phyloP scores from a whole-genome alignment of 2,329 filamentous ascomycete genomes.

The Xylariaceae sp. region DNA sequence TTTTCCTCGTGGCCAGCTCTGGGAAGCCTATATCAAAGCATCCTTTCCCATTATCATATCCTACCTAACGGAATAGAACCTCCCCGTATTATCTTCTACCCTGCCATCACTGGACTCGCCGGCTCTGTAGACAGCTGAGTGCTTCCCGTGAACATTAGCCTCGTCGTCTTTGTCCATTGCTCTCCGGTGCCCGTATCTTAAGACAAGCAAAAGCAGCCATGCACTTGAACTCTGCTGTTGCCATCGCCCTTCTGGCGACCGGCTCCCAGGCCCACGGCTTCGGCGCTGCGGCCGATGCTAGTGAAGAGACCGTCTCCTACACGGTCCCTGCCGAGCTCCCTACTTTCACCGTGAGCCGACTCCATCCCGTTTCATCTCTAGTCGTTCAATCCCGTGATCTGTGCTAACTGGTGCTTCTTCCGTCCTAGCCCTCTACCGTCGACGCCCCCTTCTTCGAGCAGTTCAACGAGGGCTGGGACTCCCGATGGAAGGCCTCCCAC shows the following conservation, averaged over 20 bases:
- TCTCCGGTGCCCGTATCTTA: no score
- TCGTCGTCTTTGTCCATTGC: background rate
- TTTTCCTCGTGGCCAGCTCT: constrained; percentile 35
- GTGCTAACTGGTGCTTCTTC: constrained; percentile 10
- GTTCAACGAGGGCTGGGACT: constrained; percentile 94
- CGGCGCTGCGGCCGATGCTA: constrained; percentile 43
- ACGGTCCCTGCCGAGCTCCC: constrained; percentile 51
- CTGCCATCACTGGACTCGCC: background rate
- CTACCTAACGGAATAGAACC: no score
- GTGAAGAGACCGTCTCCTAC: constrained; percentile 9
- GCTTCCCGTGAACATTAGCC: constrained; percentile 8
- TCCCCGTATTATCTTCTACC: no score
- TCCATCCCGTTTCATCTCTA: background rate
- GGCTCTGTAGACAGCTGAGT: constrained; percentile 9
- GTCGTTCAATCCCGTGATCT: background rate
- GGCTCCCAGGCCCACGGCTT: constrained; percentile 57
- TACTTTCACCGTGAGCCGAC: constrained; percentile 74
- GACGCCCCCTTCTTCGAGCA: constrained; percentile 97
- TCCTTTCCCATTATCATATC: constrained; percentile 20
- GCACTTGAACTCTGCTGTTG: constrained; percentile 78
- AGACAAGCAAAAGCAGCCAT: constrained; percentile 47
- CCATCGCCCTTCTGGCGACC: constrained; percentile 67
- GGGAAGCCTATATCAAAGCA: constrained; percentile 32
- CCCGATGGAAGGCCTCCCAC: constrained; percentile 87
- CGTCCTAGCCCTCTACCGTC: constrained; percentile 68